Evolutionary conservation across 1,284 basidiomycete species (phyloP).

Genomic region (Wallemia hederae): DNA sequence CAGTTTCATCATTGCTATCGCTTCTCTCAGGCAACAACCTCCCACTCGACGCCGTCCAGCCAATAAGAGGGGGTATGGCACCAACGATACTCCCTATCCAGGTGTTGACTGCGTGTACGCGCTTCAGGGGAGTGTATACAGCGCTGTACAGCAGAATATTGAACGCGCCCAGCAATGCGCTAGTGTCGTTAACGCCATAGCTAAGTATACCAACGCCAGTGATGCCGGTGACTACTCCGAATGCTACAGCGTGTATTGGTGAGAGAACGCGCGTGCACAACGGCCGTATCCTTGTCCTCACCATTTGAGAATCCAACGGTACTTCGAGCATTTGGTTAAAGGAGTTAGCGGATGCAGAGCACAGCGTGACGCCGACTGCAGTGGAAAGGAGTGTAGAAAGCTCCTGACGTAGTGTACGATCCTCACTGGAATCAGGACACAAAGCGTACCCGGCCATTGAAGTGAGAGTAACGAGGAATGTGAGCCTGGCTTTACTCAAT

Average conservation of each 20-base stretch:
- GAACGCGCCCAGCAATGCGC: constrained; percentile 48
- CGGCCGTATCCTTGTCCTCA: constrained; percentile 60
- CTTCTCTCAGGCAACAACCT: constrained; percentile 29
- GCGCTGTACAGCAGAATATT: constrained; percentile 80
- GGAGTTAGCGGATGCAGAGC: constrained; percentile 74
- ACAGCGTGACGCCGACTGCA: constrained; percentile 64
- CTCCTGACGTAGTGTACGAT: constrained; percentile 22
- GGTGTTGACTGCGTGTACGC: constrained; percentile 65
- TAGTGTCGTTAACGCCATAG: constrained; percentile 63
- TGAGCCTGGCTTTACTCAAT: constrained; percentile 64
- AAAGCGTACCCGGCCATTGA: constrained; percentile 81
- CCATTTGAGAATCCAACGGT: constrained; percentile 91
- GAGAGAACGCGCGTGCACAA: constrained; percentile 60
- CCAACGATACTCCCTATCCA: constrained; percentile 89
- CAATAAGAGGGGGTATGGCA: constrained; percentile 81
- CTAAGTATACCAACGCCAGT: constrained; percentile 49
- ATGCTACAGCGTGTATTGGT: constrained; percentile 53
- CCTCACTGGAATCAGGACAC: constrained; percentile 50
- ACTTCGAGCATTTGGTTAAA: constrained; percentile 86
- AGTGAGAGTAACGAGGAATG: constrained; percentile 62
- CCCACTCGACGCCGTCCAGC: constrained; percentile 84
- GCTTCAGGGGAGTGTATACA: constrained; percentile 76
- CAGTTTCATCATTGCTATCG: background rate
- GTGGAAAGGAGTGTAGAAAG: constrained; percentile 35
- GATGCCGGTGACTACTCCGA: constrained; percentile 43